phyloP scores from a whole-genome alignment of 495 filamentous ascomycete genomes.

The Penicillium daleae region DNA sequence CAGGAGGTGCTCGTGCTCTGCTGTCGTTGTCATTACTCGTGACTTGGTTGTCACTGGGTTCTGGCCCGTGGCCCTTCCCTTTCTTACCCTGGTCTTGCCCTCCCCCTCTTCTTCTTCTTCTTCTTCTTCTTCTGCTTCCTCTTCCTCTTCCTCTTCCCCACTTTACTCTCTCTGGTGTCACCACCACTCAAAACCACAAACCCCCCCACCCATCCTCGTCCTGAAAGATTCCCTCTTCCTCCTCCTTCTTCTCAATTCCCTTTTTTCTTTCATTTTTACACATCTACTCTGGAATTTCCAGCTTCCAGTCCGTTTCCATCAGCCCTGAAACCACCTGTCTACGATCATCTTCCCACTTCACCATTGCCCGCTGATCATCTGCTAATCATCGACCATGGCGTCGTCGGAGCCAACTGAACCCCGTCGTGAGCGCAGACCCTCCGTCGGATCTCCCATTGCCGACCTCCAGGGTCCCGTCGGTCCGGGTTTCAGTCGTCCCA shows the following conservation, averaged over 20 bases:
- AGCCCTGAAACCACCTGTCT: not conserved
- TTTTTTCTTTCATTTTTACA: not conserved
- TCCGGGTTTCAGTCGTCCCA: slow-evolving; percentile 74
- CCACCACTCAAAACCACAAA: not conserved
- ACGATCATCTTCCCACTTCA: not conserved
- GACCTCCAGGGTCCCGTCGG: slow-evolving; percentile 82
- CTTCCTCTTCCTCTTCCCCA: not conserved
- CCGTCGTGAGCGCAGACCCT: slow-evolving; percentile 69
- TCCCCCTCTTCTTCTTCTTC: not conserved
- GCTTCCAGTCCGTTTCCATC: not conserved
- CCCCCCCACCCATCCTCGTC: no score
- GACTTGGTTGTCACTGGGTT: not conserved
- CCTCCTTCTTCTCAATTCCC: not conserved
- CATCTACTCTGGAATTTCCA: not conserved
- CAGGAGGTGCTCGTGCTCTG: not conserved
- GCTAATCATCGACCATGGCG: slow-evolving; percentile 5
- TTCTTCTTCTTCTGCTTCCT: not conserved
- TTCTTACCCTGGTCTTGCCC: not conserved
- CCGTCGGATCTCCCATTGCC: slow-evolving; percentile 77
- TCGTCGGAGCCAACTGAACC: slow-evolving; percentile 17
- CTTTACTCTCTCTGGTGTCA: slow-evolving; percentile 3
- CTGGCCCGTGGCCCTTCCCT: not conserved
- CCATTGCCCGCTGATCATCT: not conserved
- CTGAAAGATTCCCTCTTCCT: no score
- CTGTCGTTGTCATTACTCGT: not conserved